Percentiles rank a stretch among this genome's conserved stretches.
phyloP scores from a whole-genome alignment of 345 rosid species.

The Camelina sativa region DNA sequence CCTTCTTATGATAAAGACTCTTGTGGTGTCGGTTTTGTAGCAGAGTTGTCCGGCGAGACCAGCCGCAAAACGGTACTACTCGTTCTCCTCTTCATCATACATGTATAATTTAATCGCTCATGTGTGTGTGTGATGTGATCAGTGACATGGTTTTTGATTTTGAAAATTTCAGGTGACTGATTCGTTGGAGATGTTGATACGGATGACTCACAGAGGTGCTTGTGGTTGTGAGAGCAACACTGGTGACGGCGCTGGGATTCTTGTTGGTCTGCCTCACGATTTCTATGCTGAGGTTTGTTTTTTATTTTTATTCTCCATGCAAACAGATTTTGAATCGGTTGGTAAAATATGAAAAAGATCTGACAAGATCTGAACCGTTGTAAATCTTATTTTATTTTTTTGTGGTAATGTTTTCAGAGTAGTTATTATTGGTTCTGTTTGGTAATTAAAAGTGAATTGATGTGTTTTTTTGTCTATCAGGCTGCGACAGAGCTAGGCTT shows the following conservation, averaged over 20 bases:
- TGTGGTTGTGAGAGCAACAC: constrained; percentile 98
- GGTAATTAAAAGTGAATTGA: background rate
- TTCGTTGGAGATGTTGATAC: constrained; percentile 91
- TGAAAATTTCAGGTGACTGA: constrained; percentile 64
- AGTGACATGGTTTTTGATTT: background rate
- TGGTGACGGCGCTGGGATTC: constrained; percentile 99
- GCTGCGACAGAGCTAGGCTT: constrained; percentile 76
- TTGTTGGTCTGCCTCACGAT: constrained; percentile 83
- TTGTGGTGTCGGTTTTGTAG: constrained; percentile 98
- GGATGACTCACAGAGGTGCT: constrained; percentile 98
- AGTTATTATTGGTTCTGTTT: background rate
- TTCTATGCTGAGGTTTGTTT: constrained; percentile 69
- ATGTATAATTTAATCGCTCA: background rate
- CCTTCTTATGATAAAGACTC: constrained; percentile 95
- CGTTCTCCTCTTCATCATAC: background rate
- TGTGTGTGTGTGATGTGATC: background rate
- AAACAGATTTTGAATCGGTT: background rate
- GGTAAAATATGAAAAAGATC: background rate
- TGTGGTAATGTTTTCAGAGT: background rate
- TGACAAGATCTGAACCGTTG: background rate
- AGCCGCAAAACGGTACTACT: constrained; percentile 82
- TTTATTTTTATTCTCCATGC: constrained; percentile 22
- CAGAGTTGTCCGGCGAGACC: constrained; percentile 84
- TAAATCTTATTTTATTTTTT: background rate
- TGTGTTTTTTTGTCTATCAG: constrained; percentile 44